Conservation (phyloP, 176 grass and related monocot genomes). For the Paspalum vaginatum region DNA sequence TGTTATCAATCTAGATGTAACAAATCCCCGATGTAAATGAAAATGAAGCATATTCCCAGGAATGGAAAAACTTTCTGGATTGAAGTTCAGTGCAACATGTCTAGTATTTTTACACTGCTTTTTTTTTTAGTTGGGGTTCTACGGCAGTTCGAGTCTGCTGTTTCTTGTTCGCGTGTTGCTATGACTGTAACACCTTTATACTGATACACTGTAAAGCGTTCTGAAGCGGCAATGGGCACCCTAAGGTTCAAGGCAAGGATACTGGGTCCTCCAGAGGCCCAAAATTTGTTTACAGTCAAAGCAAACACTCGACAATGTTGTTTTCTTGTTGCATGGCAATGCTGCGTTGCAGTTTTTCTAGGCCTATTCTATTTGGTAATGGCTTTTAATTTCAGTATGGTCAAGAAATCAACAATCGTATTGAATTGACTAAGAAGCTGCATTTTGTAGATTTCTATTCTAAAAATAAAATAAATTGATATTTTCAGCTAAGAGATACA, state of each 20-base stretch:
- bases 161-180: not conserved
- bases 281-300: not conserved
- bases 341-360: not conserved
- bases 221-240: not conserved
- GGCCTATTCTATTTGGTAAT: not conserved
- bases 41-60: not conserved
- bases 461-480: not conserved
- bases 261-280: not conserved
- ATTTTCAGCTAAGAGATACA: constrained; percentile 13
- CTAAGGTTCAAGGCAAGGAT: not conserved
- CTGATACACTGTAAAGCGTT: not conserved
- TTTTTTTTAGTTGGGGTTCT: not conserved
- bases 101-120: not conserved
- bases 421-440: not conserved
- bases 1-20: not conserved
- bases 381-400: not conserved
- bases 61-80: not conserved
- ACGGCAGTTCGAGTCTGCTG: not conserved
- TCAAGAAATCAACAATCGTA: not conserved
- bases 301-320: not conserved
- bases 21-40: not conserved
- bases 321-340: not conserved
- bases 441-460: not conserved
- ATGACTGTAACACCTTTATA: constrained; percentile 10
- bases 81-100: not conserved